These are phyloP conservation scores for Mycena maculata DNA, from an alignment of 768 basidiomycete species.

Conservation along the genomic window DNA sequence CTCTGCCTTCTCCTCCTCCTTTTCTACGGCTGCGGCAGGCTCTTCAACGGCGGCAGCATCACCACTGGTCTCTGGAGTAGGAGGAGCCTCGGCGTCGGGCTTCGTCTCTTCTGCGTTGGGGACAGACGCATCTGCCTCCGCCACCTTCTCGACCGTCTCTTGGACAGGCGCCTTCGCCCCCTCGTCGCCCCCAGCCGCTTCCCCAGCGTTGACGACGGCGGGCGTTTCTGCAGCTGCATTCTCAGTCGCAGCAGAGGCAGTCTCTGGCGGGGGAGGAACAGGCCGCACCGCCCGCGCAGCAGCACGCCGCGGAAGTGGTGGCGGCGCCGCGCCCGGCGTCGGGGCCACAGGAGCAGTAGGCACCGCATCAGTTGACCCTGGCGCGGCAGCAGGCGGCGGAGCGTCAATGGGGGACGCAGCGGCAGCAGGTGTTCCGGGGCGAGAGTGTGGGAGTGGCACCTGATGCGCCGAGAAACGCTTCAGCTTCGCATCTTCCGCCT, in stretches of 20 bases:
- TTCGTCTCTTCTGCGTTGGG: constrained; percentile 4
- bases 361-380: constrained; percentile 35
- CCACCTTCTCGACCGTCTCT: not conserved
- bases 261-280: constrained; percentile 30
- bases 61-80: not conserved
- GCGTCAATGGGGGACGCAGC: constrained; percentile 44
- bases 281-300: constrained; percentile 61
- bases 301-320: constrained; percentile 76
- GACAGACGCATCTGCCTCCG: not conserved
- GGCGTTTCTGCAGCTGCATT: constrained; percentile 10
- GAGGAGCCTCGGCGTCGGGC: not conserved
- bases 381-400: constrained; percentile 49
- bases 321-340: constrained; percentile 47
- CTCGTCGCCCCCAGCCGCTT: not conserved
- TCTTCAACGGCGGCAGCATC: not conserved
- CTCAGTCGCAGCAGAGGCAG: constrained; percentile 18
- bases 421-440: constrained; percentile 56
- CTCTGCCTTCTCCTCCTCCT: constrained; percentile 26
- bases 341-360: not conserved
- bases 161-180: constrained; percentile 12
- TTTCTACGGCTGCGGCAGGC: not conserved
- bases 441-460: constrained; percentile 57
- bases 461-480: constrained; percentile 47
- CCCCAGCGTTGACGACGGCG: not conserved
- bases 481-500: constrained; percentile 16